Base-by-base conservation (phyloP, 176 grass and related monocot genomes). In the Oryza glumipatula region DNA sequence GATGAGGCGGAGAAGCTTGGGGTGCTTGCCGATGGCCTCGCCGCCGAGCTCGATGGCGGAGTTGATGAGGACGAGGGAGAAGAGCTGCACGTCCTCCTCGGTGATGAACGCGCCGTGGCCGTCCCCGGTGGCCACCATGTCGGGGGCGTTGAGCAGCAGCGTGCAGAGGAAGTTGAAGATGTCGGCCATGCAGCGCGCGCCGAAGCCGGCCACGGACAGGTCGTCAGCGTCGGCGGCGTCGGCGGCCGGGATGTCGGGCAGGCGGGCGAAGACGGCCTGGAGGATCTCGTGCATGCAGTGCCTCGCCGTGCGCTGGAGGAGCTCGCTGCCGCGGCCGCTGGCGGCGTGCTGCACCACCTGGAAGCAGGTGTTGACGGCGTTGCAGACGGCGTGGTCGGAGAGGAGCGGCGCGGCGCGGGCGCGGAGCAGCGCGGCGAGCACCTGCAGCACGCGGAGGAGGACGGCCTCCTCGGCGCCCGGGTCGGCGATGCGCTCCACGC, bases 101-200 rank as follows among this genome's bases (percentile, higher is more conserved):
- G 93, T 88, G 28, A 76, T 90, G 86, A 92, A 82, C 0, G 91
- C 81, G 23, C 93, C 87, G 70, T 88, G 73, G 4, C 91, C 93
- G 1, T 98, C 96, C 3, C 78, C 16, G 2, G 79, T 48, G n/a
- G 78, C 19, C 1, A 89, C 82, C 82, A 92, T 88, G 68, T 95
- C 93, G 26, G 83, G 3, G 15, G 89, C 88, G 45, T 92, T 94
- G 30, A 89, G 89, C 76, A 98, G 88, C 52, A 95, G 82, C 7
- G 93, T 90, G 88, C 96, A 95, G 39, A 98, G 82, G 91, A 94
- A 98, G 68, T 67, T 87, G 88, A 98, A 98, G 82, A 98, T 85
- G 58, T 95, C 85, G 6, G 90, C 82, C 96, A 98, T 95, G 93
- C 93, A 95, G 13, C 86, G 89, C 15, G 91, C 65, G 10, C 96